Conservation (phyloP, 2,329 filamentous ascomycete species). For the Sclerotinia glacialis region DNA sequence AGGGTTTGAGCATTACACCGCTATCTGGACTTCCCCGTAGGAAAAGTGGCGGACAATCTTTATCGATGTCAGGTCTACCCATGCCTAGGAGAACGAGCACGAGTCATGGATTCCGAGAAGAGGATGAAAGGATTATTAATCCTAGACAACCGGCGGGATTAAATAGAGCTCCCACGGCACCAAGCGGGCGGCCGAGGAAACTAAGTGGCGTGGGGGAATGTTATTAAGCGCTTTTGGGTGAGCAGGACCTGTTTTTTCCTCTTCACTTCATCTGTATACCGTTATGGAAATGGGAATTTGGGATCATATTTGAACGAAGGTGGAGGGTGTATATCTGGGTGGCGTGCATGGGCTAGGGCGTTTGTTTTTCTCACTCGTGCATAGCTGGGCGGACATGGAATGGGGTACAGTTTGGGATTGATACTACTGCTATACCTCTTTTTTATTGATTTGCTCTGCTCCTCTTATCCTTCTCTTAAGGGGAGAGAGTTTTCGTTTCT, state of each 20-base stretch:
- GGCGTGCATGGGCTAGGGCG: slow-evolving; percentile 29
- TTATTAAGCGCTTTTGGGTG: slow-evolving; percentile 42
- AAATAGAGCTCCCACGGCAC: not conserved
- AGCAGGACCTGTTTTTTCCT: not conserved
- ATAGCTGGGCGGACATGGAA: slow-evolving; percentile 18
- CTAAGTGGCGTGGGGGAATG: slow-evolving; percentile 56
- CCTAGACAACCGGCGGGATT: slow-evolving; percentile 22
- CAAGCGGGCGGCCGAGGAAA: slow-evolving; percentile 42
- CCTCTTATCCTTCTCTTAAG: not conserved
- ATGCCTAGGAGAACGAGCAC: slow-evolving; percentile 34
- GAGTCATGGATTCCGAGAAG: slow-evolving; percentile 32
- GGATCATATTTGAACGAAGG: not conserved
- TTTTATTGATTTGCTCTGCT: slow-evolving; percentile 11
- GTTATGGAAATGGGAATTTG: slow-evolving; percentile 26
- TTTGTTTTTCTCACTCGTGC: slow-evolving; percentile 19
- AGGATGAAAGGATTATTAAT: slow-evolving; percentile 33
- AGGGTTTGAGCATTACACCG: slow-evolving; percentile 47
- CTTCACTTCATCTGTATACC: slow-evolving; percentile 23
- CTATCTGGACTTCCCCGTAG: slow-evolving; percentile 48
- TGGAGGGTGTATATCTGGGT: slow-evolving; percentile 20
- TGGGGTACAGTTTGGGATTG: slow-evolving; percentile 17
- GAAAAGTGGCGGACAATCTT: slow-evolving; percentile 47
- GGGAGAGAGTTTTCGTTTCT: slow-evolving; percentile 1
- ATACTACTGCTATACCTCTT: slow-evolving; percentile 16
- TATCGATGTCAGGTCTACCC: slow-evolving; percentile 20